Base-by-base conservation (phyloP, 208 protist species). In the Trypanosoma theileri region DNA sequence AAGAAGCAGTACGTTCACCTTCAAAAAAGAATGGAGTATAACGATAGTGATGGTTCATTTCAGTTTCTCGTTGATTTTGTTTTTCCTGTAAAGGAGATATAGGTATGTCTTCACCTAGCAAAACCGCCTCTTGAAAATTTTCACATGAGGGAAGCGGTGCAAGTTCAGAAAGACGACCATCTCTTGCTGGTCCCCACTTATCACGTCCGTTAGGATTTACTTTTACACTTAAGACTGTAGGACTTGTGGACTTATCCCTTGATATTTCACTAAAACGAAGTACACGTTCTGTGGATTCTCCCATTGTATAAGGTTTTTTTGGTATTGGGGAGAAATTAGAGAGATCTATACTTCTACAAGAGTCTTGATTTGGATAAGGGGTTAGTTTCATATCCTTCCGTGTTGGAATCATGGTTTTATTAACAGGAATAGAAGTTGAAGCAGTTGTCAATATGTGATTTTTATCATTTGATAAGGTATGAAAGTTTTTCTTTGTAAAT, bases 121-220 rank as follows among this genome's bases (percentile, higher is more conserved):
- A 21, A n/a, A 70, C 40, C 2, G 65, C 65, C 28, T 70, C 65
- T 10, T 24, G 17, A 35, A 35, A 35, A 28, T n/a, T 26, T 17
- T 62, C 56, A 6, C 13, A 24, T 14, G 41, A 60, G 14, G 45
- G 55, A 21, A 26, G 16, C 3, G 56, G 21, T 17, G 42, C 24
- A 56, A 70, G 16, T n/a, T 56, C 16, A 44, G 65, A 70, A 55
- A 70, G n/a, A 28, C 65, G 14, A 22, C 65, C 55, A 26, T 70
- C 65, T 19, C 16, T 60, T 22, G 55, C 24, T 44, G 65, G 55
- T 24, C 65, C 65, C 65, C 65, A 70, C 45, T 56, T 70, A 55
- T 70, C 65, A 56, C 65, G 65, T 35, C 65, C 65, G 14, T 46
- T 66, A 42, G 42, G 1, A 22, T 35, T 22, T 17, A 54, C 8